Evolutionary conservation across 352 stramenopile species (phyloP).

Genomic region (Pythium vanterpoolii): DNA sequence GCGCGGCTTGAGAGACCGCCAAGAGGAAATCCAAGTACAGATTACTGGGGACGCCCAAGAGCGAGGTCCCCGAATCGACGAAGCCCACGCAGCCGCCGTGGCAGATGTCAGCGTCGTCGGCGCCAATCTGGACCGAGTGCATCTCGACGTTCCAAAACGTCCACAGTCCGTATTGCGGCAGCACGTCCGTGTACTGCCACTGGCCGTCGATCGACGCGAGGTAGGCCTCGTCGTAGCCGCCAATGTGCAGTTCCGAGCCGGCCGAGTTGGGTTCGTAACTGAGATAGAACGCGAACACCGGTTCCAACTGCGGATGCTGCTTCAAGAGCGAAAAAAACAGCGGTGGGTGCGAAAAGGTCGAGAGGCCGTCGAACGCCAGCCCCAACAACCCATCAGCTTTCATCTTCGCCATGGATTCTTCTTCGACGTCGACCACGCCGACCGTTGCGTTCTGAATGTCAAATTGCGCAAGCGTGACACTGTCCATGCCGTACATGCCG

Average conservation of each 20-base stretch:
- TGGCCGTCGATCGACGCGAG: conserved; percentile 44
- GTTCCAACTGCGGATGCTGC: conserved; percentile 60
- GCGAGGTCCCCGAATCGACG: conserved; percentile 96
- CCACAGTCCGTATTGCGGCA: conserved; percentile 77
- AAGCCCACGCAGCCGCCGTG: conserved; percentile 83
- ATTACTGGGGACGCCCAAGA: conserved; percentile 91
- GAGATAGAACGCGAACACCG: conserved; percentile 96
- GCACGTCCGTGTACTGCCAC: conserved; percentile 70
- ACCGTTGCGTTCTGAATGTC: conserved; percentile 41
- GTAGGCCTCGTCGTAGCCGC: conserved; percentile 55
- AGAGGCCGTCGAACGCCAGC: conserved; percentile 93
- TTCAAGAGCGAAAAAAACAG: conserved; percentile 64
- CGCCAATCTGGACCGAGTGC: conserved; percentile 56
- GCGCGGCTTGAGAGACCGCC: conserved; percentile 55
- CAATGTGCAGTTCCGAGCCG: conserved; percentile 72
- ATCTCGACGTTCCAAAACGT: conserved; percentile 81
- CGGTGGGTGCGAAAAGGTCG: conserved; percentile 69
- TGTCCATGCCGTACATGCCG: conserved; percentile 56
- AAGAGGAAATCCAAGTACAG: conserved; percentile 76
- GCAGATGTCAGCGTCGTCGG: conserved; percentile 38
- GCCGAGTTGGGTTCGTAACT: conserved; percentile 82
- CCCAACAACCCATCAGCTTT: conserved; percentile 95
- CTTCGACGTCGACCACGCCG: conserved; percentile 59
- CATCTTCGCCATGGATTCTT: conserved; percentile 80
- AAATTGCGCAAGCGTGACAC: conserved; percentile 49